phyloP scores from a whole-genome alignment of 2,329 filamentous ascomycete genomes.

The Claviceps citrina region DNA sequence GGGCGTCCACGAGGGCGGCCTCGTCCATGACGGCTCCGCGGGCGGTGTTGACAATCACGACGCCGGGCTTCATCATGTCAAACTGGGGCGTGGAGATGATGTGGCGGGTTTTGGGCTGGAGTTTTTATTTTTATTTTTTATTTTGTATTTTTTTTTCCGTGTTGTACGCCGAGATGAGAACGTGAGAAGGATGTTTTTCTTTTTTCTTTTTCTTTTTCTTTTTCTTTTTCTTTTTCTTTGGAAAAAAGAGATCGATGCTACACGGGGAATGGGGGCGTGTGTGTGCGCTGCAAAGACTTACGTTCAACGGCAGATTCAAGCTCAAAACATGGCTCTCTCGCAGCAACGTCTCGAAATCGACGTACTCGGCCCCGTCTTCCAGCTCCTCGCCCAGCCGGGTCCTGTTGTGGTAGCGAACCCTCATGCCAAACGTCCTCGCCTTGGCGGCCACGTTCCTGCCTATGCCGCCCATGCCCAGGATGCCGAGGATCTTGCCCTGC shows the following conservation, averaged over 20 bases:
- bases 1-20: constrained; percentile 57
- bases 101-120: constrained; percentile 50
- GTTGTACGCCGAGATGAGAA: no score
- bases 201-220: not conserved
- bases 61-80: constrained; percentile 60
- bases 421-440: constrained; percentile 62
- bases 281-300: constrained; percentile 35
- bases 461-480: constrained; percentile 77
- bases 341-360: constrained; percentile 59
- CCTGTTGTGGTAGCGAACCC: constrained; percentile 60
- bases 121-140: not conserved
- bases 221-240: not conserved
- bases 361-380: constrained; percentile 46
- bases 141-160: no score
- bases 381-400: constrained; percentile 39
- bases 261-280: not conserved
- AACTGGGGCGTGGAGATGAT: constrained; percentile 60
- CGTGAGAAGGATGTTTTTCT: no score
- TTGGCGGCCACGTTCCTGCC: constrained; percentile 63
- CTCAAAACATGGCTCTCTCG: constrained; percentile 59
- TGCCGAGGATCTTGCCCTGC: constrained; percentile 62
- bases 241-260: not conserved
- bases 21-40: constrained; percentile 74
- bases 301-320: constrained; percentile 68
- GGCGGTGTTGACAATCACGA: constrained; percentile 70